phyloP scores from a whole-genome alignment of 768 basidiomycete genomes.

The Boletus speciosus region DNA sequence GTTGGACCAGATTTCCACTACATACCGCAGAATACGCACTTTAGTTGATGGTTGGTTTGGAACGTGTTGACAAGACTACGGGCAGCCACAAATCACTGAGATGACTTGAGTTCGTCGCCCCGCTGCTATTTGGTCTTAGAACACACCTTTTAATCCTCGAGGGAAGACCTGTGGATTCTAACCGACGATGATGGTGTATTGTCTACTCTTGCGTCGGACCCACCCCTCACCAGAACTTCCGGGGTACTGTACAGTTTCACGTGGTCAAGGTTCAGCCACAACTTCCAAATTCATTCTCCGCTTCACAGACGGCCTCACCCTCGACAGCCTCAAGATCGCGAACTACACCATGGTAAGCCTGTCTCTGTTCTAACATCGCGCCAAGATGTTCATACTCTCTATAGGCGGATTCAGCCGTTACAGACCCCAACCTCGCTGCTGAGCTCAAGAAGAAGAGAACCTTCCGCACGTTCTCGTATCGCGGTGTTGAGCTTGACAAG shows the following conservation, averaged over 20 bases:
- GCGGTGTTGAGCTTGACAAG: constrained; percentile 97
- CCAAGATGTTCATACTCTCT: neutral
- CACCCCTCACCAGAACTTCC: constrained; percentile 9
- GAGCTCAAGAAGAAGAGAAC: constrained; percentile 98
- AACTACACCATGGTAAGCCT: constrained; percentile 34
- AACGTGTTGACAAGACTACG: constrained; percentile 41
- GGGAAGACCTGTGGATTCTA: constrained; percentile 96
- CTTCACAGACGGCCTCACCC: constrained; percentile 13
- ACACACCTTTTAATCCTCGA: constrained; percentile 78
- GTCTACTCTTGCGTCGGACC: neutral
- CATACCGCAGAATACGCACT: constrained; percentile 34
- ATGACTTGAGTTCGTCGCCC: constrained; percentile 12
- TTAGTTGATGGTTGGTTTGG: constrained; percentile 35
- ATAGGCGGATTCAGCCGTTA: constrained; percentile 78
- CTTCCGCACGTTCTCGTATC: constrained; percentile 98
- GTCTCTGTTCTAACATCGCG: neutral
- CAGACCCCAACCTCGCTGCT: constrained; percentile 91
- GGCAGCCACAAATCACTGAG: constrained; percentile 91
- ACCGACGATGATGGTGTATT: constrained; percentile 49
- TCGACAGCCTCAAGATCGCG: constrained; percentile 25
- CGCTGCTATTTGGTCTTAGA: neutral
- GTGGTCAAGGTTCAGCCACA: constrained; percentile 41
- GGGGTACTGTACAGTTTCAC: constrained; percentile 63
- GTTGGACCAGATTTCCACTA: neutral
- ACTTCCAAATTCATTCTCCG: constrained; percentile 33